Evolutionary conservation across 805 yeast species (phyloP), one percentile per base, ranked within the genome.

Genomic region (Teunomyces funiuensis): DNA sequence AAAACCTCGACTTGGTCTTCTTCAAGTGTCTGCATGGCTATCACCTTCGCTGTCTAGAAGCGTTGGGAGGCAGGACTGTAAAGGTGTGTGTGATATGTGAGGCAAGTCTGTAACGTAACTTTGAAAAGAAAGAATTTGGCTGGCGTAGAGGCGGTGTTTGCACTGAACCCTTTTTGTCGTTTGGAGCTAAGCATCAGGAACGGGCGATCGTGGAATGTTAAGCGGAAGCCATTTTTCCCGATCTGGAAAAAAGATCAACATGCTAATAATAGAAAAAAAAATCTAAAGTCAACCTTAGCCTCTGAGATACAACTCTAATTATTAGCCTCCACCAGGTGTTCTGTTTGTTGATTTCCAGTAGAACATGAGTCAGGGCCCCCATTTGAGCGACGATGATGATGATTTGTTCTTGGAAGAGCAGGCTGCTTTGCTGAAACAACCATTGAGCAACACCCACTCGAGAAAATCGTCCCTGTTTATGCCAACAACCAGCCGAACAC

Each of bases 1-100:
- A 39, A n/a, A 55, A 56, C 16, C 54, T 58, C 28, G 68, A 71
- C 30, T 52, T 82, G 28, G 69, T 77, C 4, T 69, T 80, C 4
- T 84, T 85, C 61, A 75, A 74, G 47, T 85, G 90, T 57, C 69
- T 73, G 4, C 91, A 84, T 58, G 79, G 80, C 8, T 84, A 80
- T 54, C 90, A 85, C 55, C 53, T 67, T 7, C 63, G 63, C 16
- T 84, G 91, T 52, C 61, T 83, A 41, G 65, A 65, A 28, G 69
- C 70, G 26, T 63, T 83, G 33, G 52, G 65, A 4, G 51, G 60
- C 26, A 45, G 39, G 22, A 22, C 41, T 16, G 39, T 42, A 9
- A 46, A 50, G 18, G 42, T 13, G 17, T 63, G 69, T 52, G 55
- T 60, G 8, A 44, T 62, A 9, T 61, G 66, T 39, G 28, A 13